Base-by-base conservation (phyloP, 768 basidiomycete genomes). In the Phylloporus sp. region DNA sequence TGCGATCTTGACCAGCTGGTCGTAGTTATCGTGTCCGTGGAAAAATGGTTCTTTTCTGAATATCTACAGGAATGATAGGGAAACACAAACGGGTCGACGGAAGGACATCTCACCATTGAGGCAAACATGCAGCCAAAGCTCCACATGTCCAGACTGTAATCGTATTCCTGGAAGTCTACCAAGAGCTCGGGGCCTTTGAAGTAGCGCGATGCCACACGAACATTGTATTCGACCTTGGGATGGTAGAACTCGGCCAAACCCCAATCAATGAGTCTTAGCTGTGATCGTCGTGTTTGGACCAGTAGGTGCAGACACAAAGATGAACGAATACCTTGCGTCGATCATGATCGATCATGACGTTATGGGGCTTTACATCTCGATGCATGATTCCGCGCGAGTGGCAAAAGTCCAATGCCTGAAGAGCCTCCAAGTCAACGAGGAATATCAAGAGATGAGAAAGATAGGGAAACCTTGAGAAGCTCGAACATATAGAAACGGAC, bases 321-420 rank as follows among this genome's bases (percentile, higher is more conserved):
- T 10, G 21, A 32, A 41, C 35, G 62, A 71, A 50, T 60, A 90
- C 93, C 75, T 94, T 90, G 64, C 90, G 84, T 67, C 88, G 88
- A 59, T 97, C 92, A 64, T 97, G 94, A 68, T 98, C 95, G 68
- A 97, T 97, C 93, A 98, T 97, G 44, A 98, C 92, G 68, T 98
- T 98, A 70, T 96, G 93, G 11, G 95, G 95, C 64, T 98, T 98
- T 48, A 98, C 95, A 65, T 97, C 95, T 57, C 95, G 77, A 66
- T 97, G 94, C 92, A 97, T 97, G 66, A 98, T 97, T 9, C 95
- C 95, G 59, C 94, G 92, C 24, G 95, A 98, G 68, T 98, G 95
- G 60, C 95, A 97, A 66, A 84, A 98, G 69, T 98, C 95, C 63
- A 98, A 73, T 5, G 95, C 95, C 89, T 91, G 49, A 33, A 39